Percentiles rank a stretch among this genome's conserved stretches.
Conservation (phyloP, 2,329 filamentous ascomycete genomes). For the Aspergillus arachidicola region DNA sequence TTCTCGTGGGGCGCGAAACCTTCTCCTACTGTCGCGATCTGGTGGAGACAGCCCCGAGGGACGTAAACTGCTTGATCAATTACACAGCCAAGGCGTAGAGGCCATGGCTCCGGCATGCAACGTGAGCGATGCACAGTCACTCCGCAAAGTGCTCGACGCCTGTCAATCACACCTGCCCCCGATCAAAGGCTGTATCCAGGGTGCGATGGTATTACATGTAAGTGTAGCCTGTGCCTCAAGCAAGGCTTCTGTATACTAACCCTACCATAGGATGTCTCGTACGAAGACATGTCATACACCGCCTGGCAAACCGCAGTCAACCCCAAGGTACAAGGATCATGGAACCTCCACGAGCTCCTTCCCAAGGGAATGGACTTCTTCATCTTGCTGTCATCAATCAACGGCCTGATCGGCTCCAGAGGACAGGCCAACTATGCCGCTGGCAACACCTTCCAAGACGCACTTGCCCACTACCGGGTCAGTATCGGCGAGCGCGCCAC, state of each 20-base stretch:
- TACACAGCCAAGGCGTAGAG: background rate
- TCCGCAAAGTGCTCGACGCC: conserved; percentile 16
- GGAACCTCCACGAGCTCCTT: conserved; percentile 35
- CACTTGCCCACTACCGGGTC: conserved; percentile 30
- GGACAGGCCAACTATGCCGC: conserved; percentile 47
- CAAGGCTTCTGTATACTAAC: background rate
- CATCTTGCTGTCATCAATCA: conserved; percentile 39
- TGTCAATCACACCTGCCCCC: conserved; percentile 21
- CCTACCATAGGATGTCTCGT: conserved; percentile 20
- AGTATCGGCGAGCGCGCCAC: conserved; percentile 14
- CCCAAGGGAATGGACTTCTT: conserved; percentile 42
- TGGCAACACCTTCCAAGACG: conserved; percentile 39
- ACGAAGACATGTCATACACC: conserved; percentile 42
- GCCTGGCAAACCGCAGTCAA: conserved; percentile 36
- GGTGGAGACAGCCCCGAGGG: conserved; percentile 4
- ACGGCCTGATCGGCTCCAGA: conserved; percentile 45
- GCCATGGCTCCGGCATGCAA: conserved; percentile 25
- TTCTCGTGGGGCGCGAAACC: conserved; percentile 9
- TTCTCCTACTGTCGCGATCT: conserved; percentile 13
- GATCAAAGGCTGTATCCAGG: conserved; percentile 32
- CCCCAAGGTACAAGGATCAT: conserved; percentile 41
- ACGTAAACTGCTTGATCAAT: background rate
- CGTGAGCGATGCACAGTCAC: conserved; percentile 29
- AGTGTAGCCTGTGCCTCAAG: background rate
- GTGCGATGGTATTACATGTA: conserved; percentile 28